Base-by-base conservation (phyloP, 768 basidiomycete genomes). In the Boletus edulis region DNA sequence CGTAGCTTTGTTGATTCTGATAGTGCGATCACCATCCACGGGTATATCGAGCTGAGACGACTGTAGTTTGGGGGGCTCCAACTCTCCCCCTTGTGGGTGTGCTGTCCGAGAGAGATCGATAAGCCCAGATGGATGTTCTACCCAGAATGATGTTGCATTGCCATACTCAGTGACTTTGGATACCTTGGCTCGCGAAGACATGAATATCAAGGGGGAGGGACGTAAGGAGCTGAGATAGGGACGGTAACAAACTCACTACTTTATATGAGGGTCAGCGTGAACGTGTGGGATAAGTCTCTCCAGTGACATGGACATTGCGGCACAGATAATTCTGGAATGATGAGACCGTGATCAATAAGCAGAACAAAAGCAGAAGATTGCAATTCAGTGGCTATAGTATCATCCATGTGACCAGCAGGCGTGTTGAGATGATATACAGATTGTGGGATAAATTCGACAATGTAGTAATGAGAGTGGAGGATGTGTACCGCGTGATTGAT, bases 91-190 rank as follows among this genome's bases (percentile, higher is more conserved):
- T 32, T 50, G 56, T 18, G 81, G 64, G 55, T 76, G 79, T 34
- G 64, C 65, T 11, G 75, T 72, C 42, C 85, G 79, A 17, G 84
- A 80, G 49, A 86, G 68, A 65, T 87, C 84, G 22, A 87, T 69
- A 32, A 86, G 75, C 0, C 85, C 85, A 10, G 77, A 76, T 13
- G 85, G 83, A 63, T 85, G 87, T 67, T 87, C 86, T 27, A 84
- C 81, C 86, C 85, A 87, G 67, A 84, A 87, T 13, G 74, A 76
- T 4, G 72, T 67, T 24, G 75, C 70, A 62, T 78, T 79, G 32
- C 85, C 86, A 59, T 82, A 85, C 66, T 84, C 78, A 4, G 71
- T 74, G 15, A 81, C 70, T 34, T 64, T 54, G 12, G 72, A 59
- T 46, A 85, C 77, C 37, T 54, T 72, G 17, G 82, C 80, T 49